Base-by-base conservation (phyloP, 805 yeast genomes). In the Ogataea dorogensis region DNA sequence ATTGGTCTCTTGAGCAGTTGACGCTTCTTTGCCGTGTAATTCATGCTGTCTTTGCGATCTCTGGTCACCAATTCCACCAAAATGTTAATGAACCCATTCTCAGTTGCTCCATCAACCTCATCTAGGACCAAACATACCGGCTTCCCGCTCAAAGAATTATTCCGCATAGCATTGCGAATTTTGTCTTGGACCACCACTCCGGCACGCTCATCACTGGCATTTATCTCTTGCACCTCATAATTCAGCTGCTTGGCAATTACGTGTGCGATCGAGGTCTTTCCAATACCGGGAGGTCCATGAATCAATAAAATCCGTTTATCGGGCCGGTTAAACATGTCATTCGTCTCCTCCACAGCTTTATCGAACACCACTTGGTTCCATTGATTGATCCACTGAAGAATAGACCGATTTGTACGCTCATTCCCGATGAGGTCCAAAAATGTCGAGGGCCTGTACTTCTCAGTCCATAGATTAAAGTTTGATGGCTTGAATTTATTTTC, bases 201-300 rank as follows among this genome's bases (percentile, higher is more conserved):
- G 0, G 82, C 72, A 43, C 91, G 68, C 53, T 82, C 87, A 51
- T 81, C 88, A 58, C 84, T 75, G 5, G 98, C 96, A 61, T 91
- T 91, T 42, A 91, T 72, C 51, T 91, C 98, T 47, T 83, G 71
- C 0, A 84, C 73, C 29, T 79, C 77, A 56, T 84, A 91, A 0
- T 95, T 95, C 24, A 85, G 73, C 46, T 86, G 95, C 29, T 69
- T 71, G 3, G 96, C 93, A 23, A 88, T 71, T 1, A 87, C 75
- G 53, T 89, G 96, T 0, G 91, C 86, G 2, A 88, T 80, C 0
- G 93, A 76, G 0, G 98, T 89, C 55, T 91, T 91, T 7, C 98
- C 98, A 12, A 83, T 70, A 2, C 98, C 98, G 0, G 96, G 88
- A 0, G 96, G 93, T 0, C 98, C 98, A 55, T 82, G 87, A 8